Evolutionary conservation across 1,284 basidiomycete species (phyloP), one percentile per base, ranked within the genome.

Genomic region (Coriolopsis trogii): DNA sequence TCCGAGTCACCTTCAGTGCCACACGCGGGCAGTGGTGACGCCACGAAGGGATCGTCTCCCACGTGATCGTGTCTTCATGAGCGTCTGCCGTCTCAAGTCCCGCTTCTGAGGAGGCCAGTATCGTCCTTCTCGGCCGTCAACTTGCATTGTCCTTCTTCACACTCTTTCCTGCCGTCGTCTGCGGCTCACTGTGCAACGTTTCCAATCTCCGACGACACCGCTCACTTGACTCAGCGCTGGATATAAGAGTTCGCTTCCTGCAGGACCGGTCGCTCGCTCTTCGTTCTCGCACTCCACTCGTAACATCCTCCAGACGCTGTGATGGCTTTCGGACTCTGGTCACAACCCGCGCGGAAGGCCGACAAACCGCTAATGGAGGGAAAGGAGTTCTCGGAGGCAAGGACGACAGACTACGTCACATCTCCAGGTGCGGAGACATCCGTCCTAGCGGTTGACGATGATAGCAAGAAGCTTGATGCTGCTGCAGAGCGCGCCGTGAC

Each of bases 311-410:
- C n/a, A n/a, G n/a, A 15, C 21, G 20, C 29, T n/a, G 20, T 21
- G 29, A 53, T 48, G 51, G 38, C 41, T 26, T 45, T 53, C 24
- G 41, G 46, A 6, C 31, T 53, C 41, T 53, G 46, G 51, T 53
- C 46, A 6, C 3, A 33, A 4, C 9, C 51, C 18, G 37, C 51
- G 3, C 18, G 36, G 5, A 53, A 53, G 41, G 34, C 51, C 26
- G 42, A 52, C 44, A 45, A 52, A 28, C 6, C n/a, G 16, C 2
- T 46, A 12, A 21, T 24, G 12, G 41, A 45, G 42, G 45, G 30
- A 29, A 41, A 45, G 33, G 40, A 24, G 25, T 34, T 20, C 9
- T 24, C 25, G 13, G 41, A 33, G 21, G 34, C 30, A 20, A 12
- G 23, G 41, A 16, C 25, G 16, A 24, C 29, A 18, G 36, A 25